phyloP scores from a whole-genome alignment of 2,329 filamentous ascomycete genomes.

The Colletotrichum limetticola region DNA sequence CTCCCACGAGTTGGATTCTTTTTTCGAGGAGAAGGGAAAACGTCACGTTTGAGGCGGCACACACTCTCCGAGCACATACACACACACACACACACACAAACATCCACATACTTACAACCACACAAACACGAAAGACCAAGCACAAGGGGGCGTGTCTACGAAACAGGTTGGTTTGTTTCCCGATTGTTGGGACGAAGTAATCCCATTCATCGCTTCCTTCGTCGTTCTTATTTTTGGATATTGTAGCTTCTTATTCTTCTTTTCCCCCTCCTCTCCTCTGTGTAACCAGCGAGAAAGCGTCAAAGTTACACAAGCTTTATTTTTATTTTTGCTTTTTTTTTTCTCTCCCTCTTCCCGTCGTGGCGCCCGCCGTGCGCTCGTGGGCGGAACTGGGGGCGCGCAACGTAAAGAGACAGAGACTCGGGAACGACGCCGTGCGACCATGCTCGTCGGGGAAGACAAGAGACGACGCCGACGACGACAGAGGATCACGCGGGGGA shows the following conservation, averaged over 20 bases:
- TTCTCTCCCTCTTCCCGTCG: not conserved
- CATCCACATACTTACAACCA: not conserved
- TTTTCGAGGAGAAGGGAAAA: not conserved
- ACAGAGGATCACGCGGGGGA: not conserved
- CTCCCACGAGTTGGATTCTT: not conserved
- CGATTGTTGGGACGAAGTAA: constrained; percentile 25
- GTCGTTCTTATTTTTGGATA: not conserved
- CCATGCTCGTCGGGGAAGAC: constrained; percentile 5
- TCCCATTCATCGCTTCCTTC: not conserved
- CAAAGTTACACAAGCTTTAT: constrained; percentile 6
- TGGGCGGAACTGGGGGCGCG: constrained; percentile 11
- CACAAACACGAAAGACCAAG: not conserved
- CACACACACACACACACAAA: not conserved
- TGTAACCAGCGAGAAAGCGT: not conserved
- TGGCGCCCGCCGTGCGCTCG: not conserved
- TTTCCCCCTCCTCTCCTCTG: not conserved
- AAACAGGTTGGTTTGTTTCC: constrained; percentile 20
- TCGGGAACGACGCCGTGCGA: constrained; percentile 24
- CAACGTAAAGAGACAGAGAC: constrained; percentile 6
- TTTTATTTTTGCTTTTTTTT: not conserved
- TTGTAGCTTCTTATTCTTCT: not conserved
- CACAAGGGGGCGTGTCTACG: constrained; percentile 4
- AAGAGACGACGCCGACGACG: not conserved
- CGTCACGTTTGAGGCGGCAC: not conserved
- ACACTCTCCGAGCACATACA: not conserved